Evolutionary conservation across 2,329 filamentous ascomycete genomes (phyloP), one percentile per base, ranked within the genome.

Genomic region (Akanthomyces lecanii): DNA sequence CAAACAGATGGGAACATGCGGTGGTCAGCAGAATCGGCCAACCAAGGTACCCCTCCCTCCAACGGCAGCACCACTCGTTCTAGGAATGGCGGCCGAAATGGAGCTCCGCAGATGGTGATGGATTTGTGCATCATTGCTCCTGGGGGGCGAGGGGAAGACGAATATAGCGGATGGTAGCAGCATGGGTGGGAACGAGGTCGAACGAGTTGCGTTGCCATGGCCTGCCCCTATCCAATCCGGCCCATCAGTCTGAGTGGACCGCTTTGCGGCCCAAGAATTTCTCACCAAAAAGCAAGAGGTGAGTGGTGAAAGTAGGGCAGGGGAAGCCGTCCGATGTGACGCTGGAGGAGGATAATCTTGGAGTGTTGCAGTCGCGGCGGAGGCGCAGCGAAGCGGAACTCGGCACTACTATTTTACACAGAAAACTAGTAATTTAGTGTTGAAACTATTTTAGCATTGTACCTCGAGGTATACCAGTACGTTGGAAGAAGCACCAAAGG

Each of bases 31-130:
- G 14, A 30, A 48, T 60, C 48, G 38, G 44, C 56, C 47, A 18
- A 42, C 38, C 48, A 61, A 25, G 25, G 25, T 38, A 16, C 11
- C 8, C 45, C 25, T 48, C 55, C 33, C 36, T 36, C 58, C 14
- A 54, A 44, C 50, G 42, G 59, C 47, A 61, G 38, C 8, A 61
- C 50, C n/a, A 48, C 51, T 47, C 59, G 51, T 18, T 47, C 30
- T 54, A 61, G 59, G 51, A 21, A 48, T 40, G 59, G 51, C 47
- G 30, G 50, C 59, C 59, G 59, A 61, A 54, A 61, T 28, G 40
- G 50, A 61, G 59, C 50, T 61, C 58, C 40, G 40, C 50, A 36
- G 25, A 47, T 60, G 47, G 38, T 53, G 25, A 53, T 44, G 38
- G 40, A 48, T 5, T 52, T 45, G 47, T 11, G 38, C 40, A 61